A percentile compares a stretch with the other conserved stretches of the same genome.
These are phyloP conservation scores for Helotiales sp. DNA, from an alignment of 2,329 filamentous ascomycete genomes.

Conservation along the genomic window DNA sequence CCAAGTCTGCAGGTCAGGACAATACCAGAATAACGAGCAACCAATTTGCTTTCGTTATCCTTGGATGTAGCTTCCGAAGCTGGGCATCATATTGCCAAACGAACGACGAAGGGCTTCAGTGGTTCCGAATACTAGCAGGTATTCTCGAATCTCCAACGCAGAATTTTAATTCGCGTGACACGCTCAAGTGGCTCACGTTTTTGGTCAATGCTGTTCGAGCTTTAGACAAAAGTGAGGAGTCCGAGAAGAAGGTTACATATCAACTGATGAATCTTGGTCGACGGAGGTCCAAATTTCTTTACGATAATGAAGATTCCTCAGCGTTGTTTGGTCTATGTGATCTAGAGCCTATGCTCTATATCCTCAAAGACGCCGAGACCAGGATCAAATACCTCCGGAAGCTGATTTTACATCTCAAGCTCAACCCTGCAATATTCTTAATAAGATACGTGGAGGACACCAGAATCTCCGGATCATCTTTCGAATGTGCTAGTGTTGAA, in stretches of 20 bases:
- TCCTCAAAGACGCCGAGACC: not conserved
- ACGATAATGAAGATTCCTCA: not conserved
- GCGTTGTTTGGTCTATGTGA: conserved; percentile 6
- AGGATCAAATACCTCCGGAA: not conserved
- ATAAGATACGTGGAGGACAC: too few species aligned
- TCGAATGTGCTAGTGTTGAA: too few species aligned
- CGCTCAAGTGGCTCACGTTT: not conserved
- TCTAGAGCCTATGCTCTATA: not conserved
- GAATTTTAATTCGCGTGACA: not conserved
- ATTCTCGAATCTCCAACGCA: not conserved
- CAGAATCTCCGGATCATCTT: too few species aligned
- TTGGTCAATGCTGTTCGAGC: not conserved
- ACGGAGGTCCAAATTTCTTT: conserved; percentile 7
- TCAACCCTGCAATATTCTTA: too few species aligned
- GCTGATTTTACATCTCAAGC: not conserved
- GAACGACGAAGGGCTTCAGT: conserved; percentile 5
- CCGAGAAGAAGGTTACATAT: conserved; percentile 1
- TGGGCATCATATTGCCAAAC: conserved; percentile 3
- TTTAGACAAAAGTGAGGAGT: not conserved
- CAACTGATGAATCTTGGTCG: conserved; percentile 11
- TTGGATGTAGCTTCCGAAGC: conserved; percentile 4
- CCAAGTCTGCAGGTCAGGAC: not conserved
- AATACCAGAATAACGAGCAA: not conserved
- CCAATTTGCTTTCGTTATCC: not conserved
- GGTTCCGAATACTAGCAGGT: not conserved